Base-by-base conservation (phyloP, 1,139 yeast species). In the Geotrichum cucujoidarum region DNA sequence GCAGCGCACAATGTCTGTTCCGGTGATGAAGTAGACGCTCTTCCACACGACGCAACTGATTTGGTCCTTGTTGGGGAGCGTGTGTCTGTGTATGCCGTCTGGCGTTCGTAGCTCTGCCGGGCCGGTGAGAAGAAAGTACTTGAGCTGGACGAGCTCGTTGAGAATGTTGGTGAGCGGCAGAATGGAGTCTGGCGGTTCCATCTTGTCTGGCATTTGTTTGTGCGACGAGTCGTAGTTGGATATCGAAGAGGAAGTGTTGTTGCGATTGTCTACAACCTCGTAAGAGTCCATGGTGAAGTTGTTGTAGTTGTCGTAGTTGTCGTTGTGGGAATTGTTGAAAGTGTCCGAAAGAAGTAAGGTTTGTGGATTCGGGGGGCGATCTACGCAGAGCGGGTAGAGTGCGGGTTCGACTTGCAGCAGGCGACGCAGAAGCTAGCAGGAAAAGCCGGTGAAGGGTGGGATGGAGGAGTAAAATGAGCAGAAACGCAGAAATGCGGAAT, bases 21-120 rank as follows among this genome's bases (percentile, higher is more conserved):
- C 98, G 0, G 97, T 90, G 45, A 92, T 78, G 66, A 86, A 89
- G 63, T 85, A 92, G 17, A 90, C 72, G 62, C 87, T 86, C 59
- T 88, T 86, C 97, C 97, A 92, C 59, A 76, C 84, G 1, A 92
- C 90, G 67, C 98, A 92, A 49, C 92, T 81, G 8, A 92, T 94
- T 58, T 83, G 84, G 65, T 90, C 97, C 55, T 87, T 95, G 54
- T 83, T 85, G 56, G 89, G 90, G 46, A 92, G 70, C 61, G 83
- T 85, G 65, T 87, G 53, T 13, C 53, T 25, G 32, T 46, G 43
- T 36, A 49, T 45, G 7, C 52, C 52, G 40, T 45, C 44, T 16
- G 37, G 30, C 6, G 47, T 40, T 25, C 38, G 38, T 3, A 49
- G 48, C 17, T 49, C 44, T n/a, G 49, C 42, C 4, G 52, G 52